phyloP scores from a whole-genome alignment of 2,329 filamentous ascomycete species.

The Sporothrix brasiliensis region DNA sequence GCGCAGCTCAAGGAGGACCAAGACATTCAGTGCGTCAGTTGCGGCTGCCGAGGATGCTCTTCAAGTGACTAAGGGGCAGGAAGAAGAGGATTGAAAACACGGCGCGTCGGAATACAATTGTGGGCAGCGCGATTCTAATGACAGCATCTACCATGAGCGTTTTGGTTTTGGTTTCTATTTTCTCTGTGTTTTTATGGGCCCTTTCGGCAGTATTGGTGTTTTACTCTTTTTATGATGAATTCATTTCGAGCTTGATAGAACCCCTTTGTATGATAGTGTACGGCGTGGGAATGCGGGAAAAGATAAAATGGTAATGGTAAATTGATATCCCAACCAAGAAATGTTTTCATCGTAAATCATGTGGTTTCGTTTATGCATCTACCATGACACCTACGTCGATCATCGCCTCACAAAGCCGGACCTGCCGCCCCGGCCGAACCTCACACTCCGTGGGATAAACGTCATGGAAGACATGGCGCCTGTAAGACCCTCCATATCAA shows the following conservation, averaged over 20 bases:
- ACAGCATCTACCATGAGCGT: constrained; percentile 14
- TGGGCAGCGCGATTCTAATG: not conserved
- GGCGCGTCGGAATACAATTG: not conserved
- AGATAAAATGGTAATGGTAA: not conserved
- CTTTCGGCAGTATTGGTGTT: not conserved
- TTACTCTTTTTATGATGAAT: not conserved
- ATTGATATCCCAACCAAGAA: not conserved
- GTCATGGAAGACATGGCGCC: constrained; percentile 71
- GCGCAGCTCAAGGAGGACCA: constrained; percentile 87
- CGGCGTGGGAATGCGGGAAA: not conserved
- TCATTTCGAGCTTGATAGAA: not conserved
- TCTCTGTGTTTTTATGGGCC: not conserved
- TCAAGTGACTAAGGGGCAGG: constrained; percentile 28
- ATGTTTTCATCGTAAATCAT: not conserved
- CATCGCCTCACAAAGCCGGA: constrained; percentile 57
- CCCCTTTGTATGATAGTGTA: not conserved
- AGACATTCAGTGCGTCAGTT: constrained; percentile 90
- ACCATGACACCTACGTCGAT: constrained; percentile 9
- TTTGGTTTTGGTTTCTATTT: not conserved
- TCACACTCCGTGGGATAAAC: constrained; percentile 69
- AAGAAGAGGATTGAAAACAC: not conserved
- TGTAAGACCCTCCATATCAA: constrained; percentile 61
- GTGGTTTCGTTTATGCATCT: not conserved
- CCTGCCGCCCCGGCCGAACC: constrained; percentile 62
- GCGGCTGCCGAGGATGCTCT: constrained; percentile 87